Evolutionary conservation across 2,329 filamentous ascomycete genomes (phyloP).

Genomic region (Calonectria hongkongensis): DNA sequence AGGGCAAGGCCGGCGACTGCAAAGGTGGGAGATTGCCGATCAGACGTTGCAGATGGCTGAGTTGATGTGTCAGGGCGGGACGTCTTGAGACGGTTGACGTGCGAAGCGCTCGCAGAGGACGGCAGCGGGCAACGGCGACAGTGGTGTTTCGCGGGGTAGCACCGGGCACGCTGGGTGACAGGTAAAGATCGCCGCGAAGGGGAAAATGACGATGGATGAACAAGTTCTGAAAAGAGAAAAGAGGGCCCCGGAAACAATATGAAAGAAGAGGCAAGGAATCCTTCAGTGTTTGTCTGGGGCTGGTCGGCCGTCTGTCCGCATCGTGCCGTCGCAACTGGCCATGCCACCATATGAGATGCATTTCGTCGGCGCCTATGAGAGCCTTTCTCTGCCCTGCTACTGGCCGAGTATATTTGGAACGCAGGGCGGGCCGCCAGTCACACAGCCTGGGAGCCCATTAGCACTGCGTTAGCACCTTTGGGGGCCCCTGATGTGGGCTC

Average conservation of each 20-base stretch:
- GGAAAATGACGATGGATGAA: slow-evolving; percentile 29
- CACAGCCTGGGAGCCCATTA: slow-evolving; percentile 29
- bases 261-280: slow-evolving; percentile 1
- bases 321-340: slow-evolving; percentile 31
- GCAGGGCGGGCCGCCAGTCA: slow-evolving; percentile 44
- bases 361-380: slow-evolving; percentile 53
- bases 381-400: slow-evolving; percentile 44
- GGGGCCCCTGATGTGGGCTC: slow-evolving; percentile 36
- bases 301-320: neutral
- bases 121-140: slow-evolving; percentile 19
- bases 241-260: neutral
- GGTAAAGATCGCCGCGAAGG: neutral
- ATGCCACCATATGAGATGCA: slow-evolving; percentile 37
- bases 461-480: slow-evolving; percentile 42
- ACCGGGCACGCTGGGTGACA: slow-evolving; percentile 16
- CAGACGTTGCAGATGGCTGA: slow-evolving; percentile 51
- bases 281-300: slow-evolving; percentile 15
- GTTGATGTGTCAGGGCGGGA: slow-evolving; percentile 35
- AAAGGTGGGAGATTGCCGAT: slow-evolving; percentile 47
- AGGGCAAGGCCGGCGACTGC: slow-evolving; percentile 43
- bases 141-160: slow-evolving; percentile 51
- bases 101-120: slow-evolving; percentile 38
- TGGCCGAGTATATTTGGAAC: slow-evolving; percentile 57
- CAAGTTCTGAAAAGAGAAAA: slow-evolving; percentile 40
- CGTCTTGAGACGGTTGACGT: slow-evolving; percentile 38